Base-by-base conservation (phyloP, 768 basidiomycete species). In the Trametes villosa region DNA sequence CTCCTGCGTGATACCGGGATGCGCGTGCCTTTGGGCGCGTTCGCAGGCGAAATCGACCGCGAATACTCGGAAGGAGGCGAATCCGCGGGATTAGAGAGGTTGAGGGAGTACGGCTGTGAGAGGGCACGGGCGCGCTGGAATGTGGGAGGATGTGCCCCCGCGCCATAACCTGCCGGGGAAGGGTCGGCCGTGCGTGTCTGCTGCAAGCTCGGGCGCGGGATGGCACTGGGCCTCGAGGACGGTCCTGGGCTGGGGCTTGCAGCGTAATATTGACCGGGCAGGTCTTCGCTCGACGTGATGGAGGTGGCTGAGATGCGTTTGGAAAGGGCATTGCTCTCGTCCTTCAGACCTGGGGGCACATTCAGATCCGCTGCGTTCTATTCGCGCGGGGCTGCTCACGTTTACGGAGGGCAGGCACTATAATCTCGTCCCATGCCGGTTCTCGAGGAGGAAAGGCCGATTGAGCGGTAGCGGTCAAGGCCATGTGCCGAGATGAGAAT, bases 341-440 rank as follows among this genome's bases (percentile, higher is more conserved):
- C 82, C 75, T 94, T 86, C 20, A 94, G 83, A 57, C 92, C 92
- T 94, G 68, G 60, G 57, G 67, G 57, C 60, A 24, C 55, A 60
- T 36, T 57, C 47, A 57, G 56, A 42, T 48, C 57, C 48, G 26
- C 63, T 18, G 62, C 47, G 31, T 34, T 45, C 33, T 45, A 33
- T 52, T 48, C 55, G 55, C 59, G 58, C 30, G 29, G 53, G 31
- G 57, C 54, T 58, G 46, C 83, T 69, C 77, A 92, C 90, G 82
- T 80, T 92, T 90, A 66, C 91, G 83, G 36, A 93, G 79, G 40
- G 88, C 81, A 55, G 91, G 92, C 30, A 93, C 92, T 57, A 93
- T 91, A 34, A 84, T 84, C 70, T 91, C 90, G 72, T 92, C 91
- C 90, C 91, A 93, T 36, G 84, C 80, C 50, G 87, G 83, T 42